Evolutionary conservation across 2,329 filamentous ascomycete species (phyloP).

Genomic region (Stylonectria norvegica): DNA sequence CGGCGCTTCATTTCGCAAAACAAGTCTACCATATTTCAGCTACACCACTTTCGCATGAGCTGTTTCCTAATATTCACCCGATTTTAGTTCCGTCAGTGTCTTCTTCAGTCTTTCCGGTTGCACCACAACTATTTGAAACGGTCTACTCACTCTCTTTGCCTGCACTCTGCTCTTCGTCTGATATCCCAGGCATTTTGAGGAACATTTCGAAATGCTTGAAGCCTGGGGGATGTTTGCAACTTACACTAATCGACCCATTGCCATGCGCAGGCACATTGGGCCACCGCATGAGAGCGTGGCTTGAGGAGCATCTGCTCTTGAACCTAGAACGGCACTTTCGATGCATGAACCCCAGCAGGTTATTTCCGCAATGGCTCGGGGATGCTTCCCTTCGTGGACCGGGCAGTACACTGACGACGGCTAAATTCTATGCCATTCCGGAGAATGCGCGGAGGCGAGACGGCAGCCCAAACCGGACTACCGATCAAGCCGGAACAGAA

Average conservation of each 20-base stretch:
- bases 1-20: conserved; percentile 39
- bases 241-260: conserved; percentile 61
- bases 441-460: conserved; percentile 24
- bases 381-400: conserved; percentile 50
- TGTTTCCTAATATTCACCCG: conserved; percentile 40
- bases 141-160: conserved; percentile 56
- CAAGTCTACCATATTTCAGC: conserved; percentile 47
- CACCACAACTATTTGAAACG: conserved; percentile 43
- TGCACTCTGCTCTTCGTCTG: conserved; percentile 52
- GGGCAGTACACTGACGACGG: conserved; percentile 46
- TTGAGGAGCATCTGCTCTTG: conserved; percentile 57
- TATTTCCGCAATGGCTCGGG: conserved; percentile 58
- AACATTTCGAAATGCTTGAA: conserved; percentile 55
- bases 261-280: conserved; percentile 56
- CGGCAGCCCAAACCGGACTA: conserved; percentile 19
- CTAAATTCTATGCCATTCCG: conserved; percentile 48
- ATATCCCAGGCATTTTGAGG: conserved; percentile 54
- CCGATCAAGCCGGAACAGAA: conserved; percentile 21
- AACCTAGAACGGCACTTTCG: conserved; percentile 58
- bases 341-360: conserved; percentile 55
- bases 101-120: conserved; percentile 35
- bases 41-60: conserved; percentile 35
- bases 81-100: conserved; percentile 38
- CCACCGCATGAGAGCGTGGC: conserved; percentile 55
- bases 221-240: conserved; percentile 52